A percentile compares a stretch with the other conserved stretches of the same genome.
Conservation (phyloP, 2,329 filamentous ascomycete species). For the Trichoderma polysporum region DNA sequence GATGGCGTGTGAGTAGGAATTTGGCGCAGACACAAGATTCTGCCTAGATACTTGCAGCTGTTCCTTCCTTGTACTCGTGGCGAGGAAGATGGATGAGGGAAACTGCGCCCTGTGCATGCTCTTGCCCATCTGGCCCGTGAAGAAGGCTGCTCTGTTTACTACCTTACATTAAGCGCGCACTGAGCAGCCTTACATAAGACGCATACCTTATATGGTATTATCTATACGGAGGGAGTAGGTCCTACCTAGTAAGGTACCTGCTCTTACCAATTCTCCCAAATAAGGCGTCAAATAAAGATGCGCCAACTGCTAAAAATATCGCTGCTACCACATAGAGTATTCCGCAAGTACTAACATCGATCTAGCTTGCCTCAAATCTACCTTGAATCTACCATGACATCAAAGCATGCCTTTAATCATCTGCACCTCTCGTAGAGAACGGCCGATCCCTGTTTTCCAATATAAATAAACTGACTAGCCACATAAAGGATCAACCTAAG, state of each 20-base stretch:
- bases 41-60: background rate
- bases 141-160: background rate
- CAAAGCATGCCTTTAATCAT: background rate
- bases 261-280: background rate
- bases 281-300: background rate
- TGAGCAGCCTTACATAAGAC: background rate
- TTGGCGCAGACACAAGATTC: background rate
- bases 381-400: background rate
- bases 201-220: too few relatives aligned
- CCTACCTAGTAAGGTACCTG: too few relatives aligned
- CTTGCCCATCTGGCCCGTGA: background rate
- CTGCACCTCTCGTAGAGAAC: background rate
- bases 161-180: background rate
- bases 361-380: background rate
- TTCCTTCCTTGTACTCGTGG: background rate
- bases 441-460: background rate
- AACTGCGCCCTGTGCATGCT: background rate
- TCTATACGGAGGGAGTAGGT: too few relatives aligned
- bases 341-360: background rate
- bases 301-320: constrained; percentile 6
- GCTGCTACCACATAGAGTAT: background rate
- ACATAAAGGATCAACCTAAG: background rate
- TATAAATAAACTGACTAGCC: background rate
- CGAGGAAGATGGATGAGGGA: background rate
- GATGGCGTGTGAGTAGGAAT: constrained; percentile 1